Evolutionary conservation across 2,329 filamentous ascomycete genomes (phyloP).

Genomic region (Verticillium dahliae): DNA sequence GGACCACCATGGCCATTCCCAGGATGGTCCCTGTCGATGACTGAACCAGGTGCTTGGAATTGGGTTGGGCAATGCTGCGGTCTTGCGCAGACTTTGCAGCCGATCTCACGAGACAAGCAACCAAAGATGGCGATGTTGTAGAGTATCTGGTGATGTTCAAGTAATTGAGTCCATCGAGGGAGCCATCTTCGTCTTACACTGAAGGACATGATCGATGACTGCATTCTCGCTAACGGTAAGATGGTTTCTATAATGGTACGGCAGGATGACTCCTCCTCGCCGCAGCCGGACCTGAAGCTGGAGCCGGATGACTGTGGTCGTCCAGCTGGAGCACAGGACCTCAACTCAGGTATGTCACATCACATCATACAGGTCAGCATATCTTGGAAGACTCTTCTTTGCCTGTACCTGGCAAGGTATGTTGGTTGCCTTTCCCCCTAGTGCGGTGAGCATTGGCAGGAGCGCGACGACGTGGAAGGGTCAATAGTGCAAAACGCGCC

Average conservation of each 20-base stretch:
- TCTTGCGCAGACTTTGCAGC: neutral
- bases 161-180: too few relatives aligned
- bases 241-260: neutral
- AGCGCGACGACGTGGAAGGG: neutral
- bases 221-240: neutral
- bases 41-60: too few relatives aligned
- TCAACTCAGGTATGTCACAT: neutral
- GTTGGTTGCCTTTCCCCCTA: too few relatives aligned
- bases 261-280: neutral
- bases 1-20: neutral
- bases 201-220: neutral
- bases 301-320: too few relatives aligned
- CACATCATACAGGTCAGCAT: too few relatives aligned
- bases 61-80: neutral
- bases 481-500: neutral
- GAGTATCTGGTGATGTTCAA: too few relatives aligned
- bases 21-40: neutral
- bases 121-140: too few relatives aligned
- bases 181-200: too few relatives aligned
- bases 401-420: too few relatives aligned
- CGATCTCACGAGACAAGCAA: neutral
- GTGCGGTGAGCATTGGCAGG: too few relatives aligned
- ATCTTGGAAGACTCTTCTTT: too few relatives aligned
- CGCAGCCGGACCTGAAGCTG: neutral
- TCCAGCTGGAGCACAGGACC: neutral